These are phyloP conservation scores for Saposhnikovia divaricata DNA, from an alignment of 129 eudicot species.

Conservation along the genomic window DNA sequence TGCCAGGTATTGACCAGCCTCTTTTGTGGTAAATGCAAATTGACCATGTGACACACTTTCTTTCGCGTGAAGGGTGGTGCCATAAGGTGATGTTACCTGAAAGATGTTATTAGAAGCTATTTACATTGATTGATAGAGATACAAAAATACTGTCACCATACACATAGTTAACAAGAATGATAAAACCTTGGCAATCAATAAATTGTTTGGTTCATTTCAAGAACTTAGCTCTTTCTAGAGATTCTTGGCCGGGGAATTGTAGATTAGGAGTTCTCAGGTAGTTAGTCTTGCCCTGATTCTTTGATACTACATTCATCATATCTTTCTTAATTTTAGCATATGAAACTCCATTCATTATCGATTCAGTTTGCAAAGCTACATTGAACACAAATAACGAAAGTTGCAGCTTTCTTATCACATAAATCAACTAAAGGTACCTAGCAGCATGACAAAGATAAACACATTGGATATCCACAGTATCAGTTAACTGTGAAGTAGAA, in stretches of 20 bases:
- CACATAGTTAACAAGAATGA: not conserved
- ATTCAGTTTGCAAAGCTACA: not conserved
- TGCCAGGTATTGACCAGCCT: conserved; percentile 67
- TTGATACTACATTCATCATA: not conserved
- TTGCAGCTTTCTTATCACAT: not conserved
- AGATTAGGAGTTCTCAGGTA: not conserved
- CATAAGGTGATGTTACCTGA: conserved; percentile 92
- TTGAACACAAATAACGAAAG: not conserved
- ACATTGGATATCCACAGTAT: not conserved
- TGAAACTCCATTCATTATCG: not conserved
- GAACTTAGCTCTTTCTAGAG: not conserved
- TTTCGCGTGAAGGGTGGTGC: conserved; percentile 52
- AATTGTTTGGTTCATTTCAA: not conserved
- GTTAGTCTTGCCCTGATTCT: not conserved
- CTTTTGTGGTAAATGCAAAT: conserved; percentile 83
- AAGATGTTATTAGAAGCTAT: conserved; percentile 8
- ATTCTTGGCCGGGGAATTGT: not conserved
- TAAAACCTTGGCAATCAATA: not conserved
- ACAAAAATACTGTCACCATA: not conserved
- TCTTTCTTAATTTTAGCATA: not conserved
- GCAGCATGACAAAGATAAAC: not conserved
- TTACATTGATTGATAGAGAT: not conserved
- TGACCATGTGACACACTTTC: conserved; percentile 76
- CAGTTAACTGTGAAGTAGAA: not conserved
- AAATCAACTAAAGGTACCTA: not conserved